phyloP scores from a whole-genome alignment of 2,329 filamentous ascomycete genomes.

The Colletotrichum sp. region DNA sequence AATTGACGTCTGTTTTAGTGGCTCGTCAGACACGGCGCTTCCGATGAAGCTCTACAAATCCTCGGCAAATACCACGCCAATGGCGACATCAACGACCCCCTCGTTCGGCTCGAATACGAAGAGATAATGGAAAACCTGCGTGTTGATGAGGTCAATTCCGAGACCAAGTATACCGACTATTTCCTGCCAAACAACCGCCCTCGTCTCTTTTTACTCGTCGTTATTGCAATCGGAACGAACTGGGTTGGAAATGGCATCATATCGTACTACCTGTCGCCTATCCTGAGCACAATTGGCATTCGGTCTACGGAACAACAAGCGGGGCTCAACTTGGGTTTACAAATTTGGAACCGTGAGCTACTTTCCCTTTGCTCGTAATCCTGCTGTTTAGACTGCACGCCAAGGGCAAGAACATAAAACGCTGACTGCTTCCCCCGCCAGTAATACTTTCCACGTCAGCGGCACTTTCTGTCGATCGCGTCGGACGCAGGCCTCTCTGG shows the following conservation, averaged over 20 bases:
- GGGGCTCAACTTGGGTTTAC: not conserved
- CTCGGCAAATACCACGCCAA: not conserved
- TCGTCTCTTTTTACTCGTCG: not conserved
- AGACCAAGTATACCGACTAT: not conserved
- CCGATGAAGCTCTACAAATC: not conserved
- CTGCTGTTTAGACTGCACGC: not conserved
- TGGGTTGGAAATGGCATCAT: not conserved
- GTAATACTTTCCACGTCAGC: not conserved
- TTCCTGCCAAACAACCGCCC: not conserved
- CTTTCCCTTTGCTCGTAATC: not conserved
- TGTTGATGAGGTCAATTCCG: not conserved
- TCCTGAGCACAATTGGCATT: not conserved
- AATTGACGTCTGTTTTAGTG: not conserved
- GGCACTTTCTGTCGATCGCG: not conserved
- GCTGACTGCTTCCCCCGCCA: not conserved
- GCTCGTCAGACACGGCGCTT: not conserved
- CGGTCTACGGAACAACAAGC: not conserved
- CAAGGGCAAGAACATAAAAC: not conserved
- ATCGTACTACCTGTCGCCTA: not conserved
- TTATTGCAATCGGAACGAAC: not conserved
- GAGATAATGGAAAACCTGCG: not conserved
- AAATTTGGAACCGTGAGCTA: not conserved
- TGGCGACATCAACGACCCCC: not conserved
- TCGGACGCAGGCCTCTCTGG: not conserved
- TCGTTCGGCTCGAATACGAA: not conserved